Conservation (phyloP, 2,329 filamentous ascomycete genomes). For the Bipolaris zeicola region DNA sequence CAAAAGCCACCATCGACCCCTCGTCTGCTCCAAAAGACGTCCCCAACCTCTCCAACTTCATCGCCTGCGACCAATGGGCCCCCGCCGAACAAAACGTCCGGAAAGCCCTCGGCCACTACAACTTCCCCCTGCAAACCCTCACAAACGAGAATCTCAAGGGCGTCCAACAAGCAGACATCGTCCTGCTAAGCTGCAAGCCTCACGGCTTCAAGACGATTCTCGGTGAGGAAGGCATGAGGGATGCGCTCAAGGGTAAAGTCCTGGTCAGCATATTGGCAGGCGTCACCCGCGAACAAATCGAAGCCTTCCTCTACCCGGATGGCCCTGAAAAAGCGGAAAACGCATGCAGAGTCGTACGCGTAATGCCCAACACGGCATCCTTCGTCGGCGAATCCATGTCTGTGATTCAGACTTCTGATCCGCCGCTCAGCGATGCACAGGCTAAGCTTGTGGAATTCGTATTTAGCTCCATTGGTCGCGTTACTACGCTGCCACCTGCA, state of each 20-base stretch:
- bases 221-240: slow-evolving; percentile 67
- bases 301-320: slow-evolving; percentile 64
- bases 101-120: slow-evolving; percentile 67
- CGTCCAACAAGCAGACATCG: slow-evolving; percentile 70
- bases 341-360: slow-evolving; percentile 71
- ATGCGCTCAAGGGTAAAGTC: slow-evolving; percentile 78
- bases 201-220: slow-evolving; percentile 74
- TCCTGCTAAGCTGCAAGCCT: slow-evolving; percentile 82
- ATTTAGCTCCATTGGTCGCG: slow-evolving; percentile 74
- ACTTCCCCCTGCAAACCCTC: slow-evolving; percentile 66
- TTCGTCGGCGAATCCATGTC: slow-evolving; percentile 81
- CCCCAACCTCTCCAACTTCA: slow-evolving; percentile 69
- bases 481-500: slow-evolving; percentile 68
- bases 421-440: slow-evolving; percentile 61
- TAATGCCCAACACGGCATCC: slow-evolving; percentile 84
- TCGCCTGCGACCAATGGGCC: slow-evolving; percentile 77
- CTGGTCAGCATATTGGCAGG: slow-evolving; percentile 83
- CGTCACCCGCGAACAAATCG: slow-evolving; percentile 71
- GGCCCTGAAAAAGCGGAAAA: slow-evolving; percentile 51
- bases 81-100: slow-evolving; percentile 72
- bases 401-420: slow-evolving; percentile 68
- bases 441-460: slow-evolving; percentile 72
- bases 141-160: slow-evolving; percentile 74
- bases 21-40: slow-evolving; percentile 46
- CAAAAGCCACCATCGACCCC: slow-evolving; percentile 47